phyloP scores from a whole-genome alignment of 768 basidiomycete species.

The Tulasnella calospora region DNA sequence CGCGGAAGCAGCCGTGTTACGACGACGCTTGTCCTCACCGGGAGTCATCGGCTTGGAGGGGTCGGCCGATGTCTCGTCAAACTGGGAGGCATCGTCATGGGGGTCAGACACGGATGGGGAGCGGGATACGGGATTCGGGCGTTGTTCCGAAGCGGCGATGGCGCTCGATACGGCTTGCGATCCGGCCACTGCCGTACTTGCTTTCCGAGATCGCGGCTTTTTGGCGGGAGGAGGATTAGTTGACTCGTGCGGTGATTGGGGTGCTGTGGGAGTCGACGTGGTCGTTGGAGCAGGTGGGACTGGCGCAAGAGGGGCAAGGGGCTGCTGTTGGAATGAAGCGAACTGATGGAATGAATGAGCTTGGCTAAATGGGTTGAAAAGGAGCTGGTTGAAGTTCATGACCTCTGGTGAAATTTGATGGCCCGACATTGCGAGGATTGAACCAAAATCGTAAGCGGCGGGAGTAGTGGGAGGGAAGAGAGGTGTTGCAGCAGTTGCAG shows the following conservation, averaged over 20 bases:
- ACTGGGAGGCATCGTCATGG: constrained; percentile 29
- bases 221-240: constrained; percentile 23
- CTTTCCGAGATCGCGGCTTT: constrained; percentile 22
- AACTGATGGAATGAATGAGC: constrained; percentile 19
- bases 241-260: background rate
- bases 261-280: constrained; percentile 31
- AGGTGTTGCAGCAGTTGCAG: constrained; percentile 32
- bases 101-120: constrained; percentile 32
- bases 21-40: constrained; percentile 84
- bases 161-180: constrained; percentile 8
- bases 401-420: constrained; percentile 41
- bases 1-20: constrained; percentile 89
- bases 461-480: constrained; percentile 19
- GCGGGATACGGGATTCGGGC: constrained; percentile 18
- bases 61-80: constrained; percentile 24
- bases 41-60: constrained; percentile 40
- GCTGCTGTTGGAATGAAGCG: constrained; percentile 26
- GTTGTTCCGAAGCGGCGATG: constrained; percentile 11
- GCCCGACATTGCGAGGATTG: constrained; percentile 38
- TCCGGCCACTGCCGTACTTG: constrained; percentile 11
- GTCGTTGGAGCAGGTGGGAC: constrained; percentile 44
- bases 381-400: constrained; percentile 47
- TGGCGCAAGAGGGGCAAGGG: constrained; percentile 37
- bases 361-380: constrained; percentile 44
- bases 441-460: constrained; percentile 45